Evolutionary conservation across 176 grass and related monocot genomes (phyloP), one percentile per base, ranked within the genome.

Genomic region (Thinopyrum elongatum): DNA sequence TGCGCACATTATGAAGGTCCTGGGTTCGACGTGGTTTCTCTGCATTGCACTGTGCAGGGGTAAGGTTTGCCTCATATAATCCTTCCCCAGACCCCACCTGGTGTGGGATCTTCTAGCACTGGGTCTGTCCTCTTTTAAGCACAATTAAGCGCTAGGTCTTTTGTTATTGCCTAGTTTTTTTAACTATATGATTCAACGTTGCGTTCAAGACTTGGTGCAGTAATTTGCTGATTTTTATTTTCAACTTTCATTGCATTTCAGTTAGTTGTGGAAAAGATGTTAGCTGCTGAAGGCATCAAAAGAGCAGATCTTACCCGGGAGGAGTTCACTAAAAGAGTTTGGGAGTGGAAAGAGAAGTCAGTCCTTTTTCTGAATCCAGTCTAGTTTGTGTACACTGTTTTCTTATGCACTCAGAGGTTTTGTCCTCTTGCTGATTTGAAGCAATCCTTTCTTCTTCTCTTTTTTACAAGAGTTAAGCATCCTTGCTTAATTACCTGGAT

Each of bases 321-420:
- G 89, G 96, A 98, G 51, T 98, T 98, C 65, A 86, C 92, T 41
- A 87, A 89, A 91, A 98, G 87, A 88, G 96, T 98, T 79, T 98
- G 96, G 96, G 96, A 94, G 66, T 98, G 96, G 96, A 98, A 98
- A 89, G 92, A 95, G 67, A 98, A 92, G 96, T 98, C n/a, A 89
- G 85, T 88, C 26, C 39, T 61, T 92, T 57, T 57, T 86, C 38
- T 49, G 77, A 78, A 65, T 82, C 53, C 55, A 55, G 25, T 73
- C 41, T 21, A 87, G 57, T 90, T 74, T 87, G 5, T 53, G 62
- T 63, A 22, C 57, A 44, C 26, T 81, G 16, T 47, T 49, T 49
- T 82, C 68, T 22, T 17, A 31, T 22, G 74, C 26, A 49, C 25
- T 51, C 8, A 58, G 4, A 51, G 10, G 10, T 51, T 51, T 47